Conservation (phyloP, 2,329 filamentous ascomycete species). For the Ilyonectria mors-panacis region DNA sequence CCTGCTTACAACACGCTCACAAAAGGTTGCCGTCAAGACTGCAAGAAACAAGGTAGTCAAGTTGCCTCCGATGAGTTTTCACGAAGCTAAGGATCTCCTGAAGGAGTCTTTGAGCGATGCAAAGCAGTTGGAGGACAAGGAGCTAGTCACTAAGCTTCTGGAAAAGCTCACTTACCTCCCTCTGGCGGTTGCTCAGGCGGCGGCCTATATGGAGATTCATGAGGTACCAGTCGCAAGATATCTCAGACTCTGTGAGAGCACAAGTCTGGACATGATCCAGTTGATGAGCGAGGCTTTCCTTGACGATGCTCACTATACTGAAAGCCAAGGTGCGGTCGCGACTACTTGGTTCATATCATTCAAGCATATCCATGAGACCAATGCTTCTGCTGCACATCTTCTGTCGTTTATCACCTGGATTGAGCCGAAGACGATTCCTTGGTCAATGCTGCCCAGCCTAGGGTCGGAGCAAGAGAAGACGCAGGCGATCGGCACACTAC, state of each 20-base stretch:
- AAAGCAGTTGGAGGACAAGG: background rate
- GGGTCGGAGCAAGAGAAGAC: constrained; percentile 40
- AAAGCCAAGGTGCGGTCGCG: constrained; percentile 54
- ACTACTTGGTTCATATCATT: constrained; percentile 60
- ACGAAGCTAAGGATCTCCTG: constrained; percentile 1
- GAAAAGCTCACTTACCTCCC: constrained; percentile 54
- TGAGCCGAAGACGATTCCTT: constrained; percentile 57
- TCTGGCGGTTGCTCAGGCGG: constrained; percentile 56
- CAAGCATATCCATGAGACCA: constrained; percentile 51
- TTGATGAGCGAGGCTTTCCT: constrained; percentile 47
- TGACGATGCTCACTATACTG: constrained; percentile 53
- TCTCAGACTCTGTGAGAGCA: constrained; percentile 49
- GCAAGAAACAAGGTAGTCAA: constrained; percentile 24
- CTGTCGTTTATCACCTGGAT: constrained; percentile 60
- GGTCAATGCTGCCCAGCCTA: constrained; percentile 50
- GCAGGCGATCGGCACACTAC: constrained; percentile 51
- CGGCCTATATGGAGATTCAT: constrained; percentile 57
- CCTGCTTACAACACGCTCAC: constrained; percentile 54
- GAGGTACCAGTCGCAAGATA: constrained; percentile 50
- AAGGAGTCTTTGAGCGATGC: background rate
- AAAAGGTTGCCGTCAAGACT: constrained; percentile 47
- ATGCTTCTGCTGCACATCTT: constrained; percentile 52
- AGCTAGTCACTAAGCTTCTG: constrained; percentile 9
- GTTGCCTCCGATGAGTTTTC: constrained; percentile 2
- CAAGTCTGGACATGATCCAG: constrained; percentile 47